phyloP scores from a whole-genome alignment of 495 filamentous ascomycete genomes.

The Clavariopsis aquatica region DNA sequence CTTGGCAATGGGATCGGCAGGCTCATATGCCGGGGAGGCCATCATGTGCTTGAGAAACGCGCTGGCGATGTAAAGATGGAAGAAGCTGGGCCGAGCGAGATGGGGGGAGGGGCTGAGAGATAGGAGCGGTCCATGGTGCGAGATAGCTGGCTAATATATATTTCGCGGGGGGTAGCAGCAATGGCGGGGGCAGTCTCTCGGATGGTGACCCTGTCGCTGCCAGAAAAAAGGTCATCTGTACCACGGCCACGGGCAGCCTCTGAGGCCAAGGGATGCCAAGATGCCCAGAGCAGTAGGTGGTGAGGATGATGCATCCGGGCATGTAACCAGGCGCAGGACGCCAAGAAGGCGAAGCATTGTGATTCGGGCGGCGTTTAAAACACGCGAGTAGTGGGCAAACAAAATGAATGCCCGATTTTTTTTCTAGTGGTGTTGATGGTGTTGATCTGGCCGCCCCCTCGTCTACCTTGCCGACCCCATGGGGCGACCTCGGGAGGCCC shows the following conservation, averaged over 20 bases:
- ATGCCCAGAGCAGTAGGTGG: slow-evolving; percentile 25
- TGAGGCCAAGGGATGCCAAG: slow-evolving; percentile 34
- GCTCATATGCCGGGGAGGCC: slow-evolving; percentile 46
- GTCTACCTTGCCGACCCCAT: background rate
- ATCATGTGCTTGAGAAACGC: slow-evolving; percentile 9
- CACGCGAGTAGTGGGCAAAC: slow-evolving; percentile 18
- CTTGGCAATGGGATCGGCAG: slow-evolving; percentile 60
- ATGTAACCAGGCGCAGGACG: slow-evolving; percentile 25
- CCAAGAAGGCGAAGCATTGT: slow-evolving; percentile 27
- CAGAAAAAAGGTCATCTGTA: slow-evolving; percentile 7
- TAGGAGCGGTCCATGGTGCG: background rate
- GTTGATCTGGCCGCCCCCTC: background rate
- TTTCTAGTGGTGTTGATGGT: too few species aligned
- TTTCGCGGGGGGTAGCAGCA: background rate
- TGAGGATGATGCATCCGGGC: slow-evolving; percentile 1
- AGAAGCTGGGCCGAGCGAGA: background rate
- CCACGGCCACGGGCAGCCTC: background rate
- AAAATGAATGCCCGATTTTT: too few species aligned
- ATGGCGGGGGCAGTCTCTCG: slow-evolving; percentile 7
- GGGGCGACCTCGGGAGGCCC: background rate
- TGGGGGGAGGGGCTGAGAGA: background rate
- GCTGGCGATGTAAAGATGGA: background rate
- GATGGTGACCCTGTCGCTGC: background rate
- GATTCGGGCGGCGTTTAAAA: background rate
- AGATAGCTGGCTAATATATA: background rate